These are phyloP conservation scores for Pseudisothecium myosuroides DNA, from an alignment of 225 moss, liverwort and hornwort genomes.

Conservation along the genomic window DNA sequence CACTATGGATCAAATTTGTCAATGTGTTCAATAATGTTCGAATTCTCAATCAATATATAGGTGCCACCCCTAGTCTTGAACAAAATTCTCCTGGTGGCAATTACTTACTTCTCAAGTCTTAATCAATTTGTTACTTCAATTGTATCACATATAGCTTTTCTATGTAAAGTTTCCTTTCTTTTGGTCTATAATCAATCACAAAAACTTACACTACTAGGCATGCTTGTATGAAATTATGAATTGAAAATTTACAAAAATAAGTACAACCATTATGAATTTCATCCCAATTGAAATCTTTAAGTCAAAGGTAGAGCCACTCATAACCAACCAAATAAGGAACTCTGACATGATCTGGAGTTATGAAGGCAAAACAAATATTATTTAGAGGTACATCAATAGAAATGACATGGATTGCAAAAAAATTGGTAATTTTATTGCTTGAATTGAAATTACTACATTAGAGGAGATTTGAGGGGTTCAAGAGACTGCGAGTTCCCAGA, in stretches of 20 bases:
- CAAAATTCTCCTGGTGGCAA: rapidly evolving
- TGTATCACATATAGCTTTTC: neutral
- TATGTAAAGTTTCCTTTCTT: neutral
- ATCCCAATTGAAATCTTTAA: too few relatives aligned
- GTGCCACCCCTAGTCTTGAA: neutral
- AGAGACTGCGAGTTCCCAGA: too few relatives aligned
- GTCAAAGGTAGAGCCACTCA: too few relatives aligned
- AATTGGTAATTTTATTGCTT: too few relatives aligned
- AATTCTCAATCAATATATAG: neutral
- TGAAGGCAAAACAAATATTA: too few relatives aligned
- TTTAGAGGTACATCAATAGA: too few relatives aligned
- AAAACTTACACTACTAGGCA: neutral
- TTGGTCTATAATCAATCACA: rapidly evolving
- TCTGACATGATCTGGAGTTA: too few relatives aligned
- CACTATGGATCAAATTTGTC: too few relatives aligned
- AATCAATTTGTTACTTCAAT: neutral
- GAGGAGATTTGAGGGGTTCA: too few relatives aligned
- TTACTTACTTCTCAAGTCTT: rapidly evolving
- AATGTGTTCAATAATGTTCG: neutral
- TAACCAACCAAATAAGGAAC: too few relatives aligned
- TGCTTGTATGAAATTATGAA: neutral
- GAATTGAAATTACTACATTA: too few relatives aligned
- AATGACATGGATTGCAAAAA: too few relatives aligned
- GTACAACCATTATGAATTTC: rapidly evolving
- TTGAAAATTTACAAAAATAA: neutral